These are phyloP conservation scores for Penicillium sp. DNA, from an alignment of 2,329 filamentous ascomycete genomes.

Conservation along the genomic window DNA sequence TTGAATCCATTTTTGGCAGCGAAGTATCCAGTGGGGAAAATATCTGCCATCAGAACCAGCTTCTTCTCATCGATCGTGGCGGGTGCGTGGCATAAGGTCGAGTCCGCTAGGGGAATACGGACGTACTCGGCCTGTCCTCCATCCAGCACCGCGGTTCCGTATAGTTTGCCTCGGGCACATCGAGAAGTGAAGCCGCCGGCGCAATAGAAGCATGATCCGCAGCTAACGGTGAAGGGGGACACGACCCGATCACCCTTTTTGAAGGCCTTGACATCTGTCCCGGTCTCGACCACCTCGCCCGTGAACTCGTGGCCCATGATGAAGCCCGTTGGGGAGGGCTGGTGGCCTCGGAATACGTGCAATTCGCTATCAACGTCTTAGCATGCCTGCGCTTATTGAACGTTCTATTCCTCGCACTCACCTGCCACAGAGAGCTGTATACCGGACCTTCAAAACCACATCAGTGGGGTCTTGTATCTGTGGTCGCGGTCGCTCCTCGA, in stretches of 20 bases:
- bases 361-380: slow-evolving; percentile 54
- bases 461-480: slow-evolving; percentile 66
- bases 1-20: slow-evolving; percentile 70
- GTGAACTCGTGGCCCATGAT: slow-evolving; percentile 78
- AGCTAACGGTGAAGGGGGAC: slow-evolving; percentile 74
- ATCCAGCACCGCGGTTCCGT: slow-evolving; percentile 65
- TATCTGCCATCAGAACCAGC: slow-evolving; percentile 83
- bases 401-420: slow-evolving; percentile 33
- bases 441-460: slow-evolving; percentile 73
- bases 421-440: slow-evolving; percentile 82
- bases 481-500: slow-evolving; percentile 74
- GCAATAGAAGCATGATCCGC: slow-evolving; percentile 79
- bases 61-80: slow-evolving; percentile 64
- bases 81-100: slow-evolving; percentile 68
- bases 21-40: slow-evolving; percentile 78
- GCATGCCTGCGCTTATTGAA: background rate
- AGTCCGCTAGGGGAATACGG: slow-evolving; percentile 72
- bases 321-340: slow-evolving; percentile 60
- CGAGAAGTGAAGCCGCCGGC: slow-evolving; percentile 66
- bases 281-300: slow-evolving; percentile 64
- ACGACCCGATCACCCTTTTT: slow-evolving; percentile 72
- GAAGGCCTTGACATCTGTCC: slow-evolving; percentile 52
- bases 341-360: slow-evolving; percentile 78
- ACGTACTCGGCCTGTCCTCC: slow-evolving; percentile 78
- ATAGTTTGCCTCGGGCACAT: slow-evolving; percentile 64